Evolutionary conservation across 257 asterid genomes (phyloP), one percentile per base, ranked within the genome.

Genomic region (Nemophila menziesii): DNA sequence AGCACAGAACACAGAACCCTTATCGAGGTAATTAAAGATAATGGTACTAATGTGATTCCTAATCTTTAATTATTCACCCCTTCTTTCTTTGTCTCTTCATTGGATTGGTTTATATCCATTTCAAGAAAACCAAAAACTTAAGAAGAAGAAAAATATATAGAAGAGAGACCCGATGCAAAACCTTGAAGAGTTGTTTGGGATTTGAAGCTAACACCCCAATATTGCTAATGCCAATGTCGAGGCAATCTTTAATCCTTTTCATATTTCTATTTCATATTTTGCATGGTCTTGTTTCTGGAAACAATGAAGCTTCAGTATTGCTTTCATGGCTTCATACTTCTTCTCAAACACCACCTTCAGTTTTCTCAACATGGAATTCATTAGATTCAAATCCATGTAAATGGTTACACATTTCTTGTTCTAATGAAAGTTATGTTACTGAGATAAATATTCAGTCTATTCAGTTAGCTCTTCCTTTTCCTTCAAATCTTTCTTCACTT

Each of bases 201-300:
- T 61, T 74, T 65, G 78, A 63, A 57, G 80, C 78, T 72, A 61
- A 51, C n/a, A n/a, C n/a, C n/a, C n/a, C n/a, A n/a, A n/a, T n/a
- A n/a, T 57, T 52, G 78, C 69, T 24, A 65, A 79, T 72, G 84
- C 76, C 78, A 60, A 80, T 83, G 92, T 63, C 77, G 86, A 73
- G 76, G 75, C 79, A 63, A 44, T 70, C 65, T 79, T 75, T 75
- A 80, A 42, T 69, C 52, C 48, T 60, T 20, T 56, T 69, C 44
- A 22, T 43, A 5, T 16, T 52, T 47, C 48, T 58, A 15, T 46
- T 60, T 17, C 62, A 49, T 24, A 4, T 51, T 24, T 33, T 43
- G 29, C 6, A 43, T 44, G 26, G 61, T 18, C 51, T 16, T 20
- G 18, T 27, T 10, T 62, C 66, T 34, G 40, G 69, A 5, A 57